These are phyloP conservation scores for Aegilops bicornis DNA, from an alignment of 176 grass and related monocot species.

Conservation along the genomic window DNA sequence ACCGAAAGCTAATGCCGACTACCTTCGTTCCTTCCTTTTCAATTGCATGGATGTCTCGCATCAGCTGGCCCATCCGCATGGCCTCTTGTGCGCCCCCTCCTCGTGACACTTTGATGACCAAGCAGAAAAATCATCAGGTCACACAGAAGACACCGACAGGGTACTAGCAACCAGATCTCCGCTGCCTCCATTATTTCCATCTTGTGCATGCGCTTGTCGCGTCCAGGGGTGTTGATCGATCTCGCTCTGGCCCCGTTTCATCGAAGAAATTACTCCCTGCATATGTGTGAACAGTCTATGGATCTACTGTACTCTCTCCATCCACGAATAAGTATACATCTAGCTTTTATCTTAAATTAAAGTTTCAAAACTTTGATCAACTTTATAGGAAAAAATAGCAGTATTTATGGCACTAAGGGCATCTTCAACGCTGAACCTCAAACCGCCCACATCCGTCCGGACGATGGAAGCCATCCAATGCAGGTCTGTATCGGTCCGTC, in stretches of 20 bases:
- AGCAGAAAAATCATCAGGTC: conserved; percentile 1
- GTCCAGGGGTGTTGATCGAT: neutral
- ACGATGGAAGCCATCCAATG: no score
- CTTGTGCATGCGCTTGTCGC: neutral
- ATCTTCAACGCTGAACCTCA: no score
- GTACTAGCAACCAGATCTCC: conserved; percentile 21
- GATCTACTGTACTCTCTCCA: neutral
- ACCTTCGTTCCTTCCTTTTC: neutral
- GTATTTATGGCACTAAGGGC: no score
- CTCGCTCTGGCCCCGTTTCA: neutral
- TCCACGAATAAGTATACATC: no score
- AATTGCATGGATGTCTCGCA: neutral
- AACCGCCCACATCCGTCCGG: no score
- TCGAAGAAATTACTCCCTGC: neutral
- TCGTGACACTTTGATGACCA: neutral
- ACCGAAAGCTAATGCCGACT: conserved; percentile 25
- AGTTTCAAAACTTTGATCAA: no score
- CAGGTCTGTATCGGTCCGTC: no score
- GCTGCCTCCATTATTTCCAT: conserved; percentile 1
- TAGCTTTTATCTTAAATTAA: no score
- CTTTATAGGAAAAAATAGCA: no score
- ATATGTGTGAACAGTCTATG: neutral
- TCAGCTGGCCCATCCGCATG: neutral
- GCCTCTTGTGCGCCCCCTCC: neutral
- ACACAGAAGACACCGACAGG: neutral